phyloP scores from a whole-genome alignment of 2,329 filamentous ascomycete species.

The Hypoxylon sp. region DNA sequence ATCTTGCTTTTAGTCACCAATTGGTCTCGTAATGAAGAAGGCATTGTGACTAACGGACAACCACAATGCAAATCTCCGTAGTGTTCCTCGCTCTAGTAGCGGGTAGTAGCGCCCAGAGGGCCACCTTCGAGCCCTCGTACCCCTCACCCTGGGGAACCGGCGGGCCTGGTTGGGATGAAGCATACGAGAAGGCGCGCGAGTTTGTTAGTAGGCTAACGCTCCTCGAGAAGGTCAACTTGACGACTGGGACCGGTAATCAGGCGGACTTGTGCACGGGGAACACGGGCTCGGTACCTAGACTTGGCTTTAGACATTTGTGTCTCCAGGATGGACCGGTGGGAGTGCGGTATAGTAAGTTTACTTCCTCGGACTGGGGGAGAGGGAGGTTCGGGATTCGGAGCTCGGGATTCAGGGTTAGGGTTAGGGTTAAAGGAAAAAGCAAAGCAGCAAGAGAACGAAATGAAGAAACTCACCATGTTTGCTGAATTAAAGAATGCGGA shows the following conservation, averaged over 20 bases:
- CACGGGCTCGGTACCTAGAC: constrained; percentile 65
- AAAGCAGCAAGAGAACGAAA: too few relatives aligned
- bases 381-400: too few relatives aligned
- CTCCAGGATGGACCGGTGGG: constrained; percentile 81
- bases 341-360: constrained; percentile 65
- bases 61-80: constrained; percentile 26
- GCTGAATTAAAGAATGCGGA: not conserved
- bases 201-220: constrained; percentile 79
- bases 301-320: constrained; percentile 73
- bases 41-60: not conserved
- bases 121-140: constrained; percentile 44
- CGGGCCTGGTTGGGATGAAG: constrained; percentile 68
- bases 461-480: not conserved
- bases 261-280: constrained; percentile 57
- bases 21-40: not conserved
- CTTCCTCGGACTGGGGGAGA: too few relatives aligned
- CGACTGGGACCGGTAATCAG: constrained; percentile 76
- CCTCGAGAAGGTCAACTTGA: constrained; percentile 82
- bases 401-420: too few relatives aligned
- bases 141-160: constrained; percentile 50
- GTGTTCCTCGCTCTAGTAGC: constrained; percentile 27
- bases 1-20: not conserved
- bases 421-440: too few relatives aligned
- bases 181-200: constrained; percentile 74
- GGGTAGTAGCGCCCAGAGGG: constrained; percentile 25